Conservation (phyloP, 306 rosid species). For the Corylus americana region DNA sequence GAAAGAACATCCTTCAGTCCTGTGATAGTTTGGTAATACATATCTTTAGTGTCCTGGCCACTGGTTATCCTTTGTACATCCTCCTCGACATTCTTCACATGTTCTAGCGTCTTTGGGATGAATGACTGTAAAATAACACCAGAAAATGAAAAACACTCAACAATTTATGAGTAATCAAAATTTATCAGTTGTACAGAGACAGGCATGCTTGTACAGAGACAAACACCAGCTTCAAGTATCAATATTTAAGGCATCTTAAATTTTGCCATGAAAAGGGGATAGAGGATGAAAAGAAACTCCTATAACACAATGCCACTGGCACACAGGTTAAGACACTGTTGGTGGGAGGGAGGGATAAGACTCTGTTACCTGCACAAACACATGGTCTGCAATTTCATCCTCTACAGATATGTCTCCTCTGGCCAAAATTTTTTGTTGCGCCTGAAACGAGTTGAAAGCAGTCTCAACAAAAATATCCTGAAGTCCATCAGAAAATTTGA, state of each 20-base stretch:
- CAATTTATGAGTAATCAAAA: slow-evolving; percentile 1
- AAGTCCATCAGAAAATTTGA: slow-evolving; percentile 20
- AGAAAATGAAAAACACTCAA: background rate
- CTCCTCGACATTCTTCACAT: slow-evolving; percentile 74
- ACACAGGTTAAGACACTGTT: no score
- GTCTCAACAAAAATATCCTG: slow-evolving; percentile 8
- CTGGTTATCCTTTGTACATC: slow-evolving; percentile 69
- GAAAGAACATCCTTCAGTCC: slow-evolving; percentile 68
- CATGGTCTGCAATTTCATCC: slow-evolving; percentile 82
- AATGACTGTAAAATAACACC: slow-evolving; percentile 46
- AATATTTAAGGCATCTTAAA: background rate
- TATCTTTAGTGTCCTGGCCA: slow-evolving; percentile 67
- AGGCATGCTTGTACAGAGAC: background rate
- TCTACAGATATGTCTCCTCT: slow-evolving; percentile 71
- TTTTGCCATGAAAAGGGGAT: background rate
- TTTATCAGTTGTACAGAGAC: background rate
- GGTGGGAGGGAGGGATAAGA: no score
- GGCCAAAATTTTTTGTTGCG: slow-evolving; percentile 55
- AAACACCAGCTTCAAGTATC: slow-evolving; percentile 1
- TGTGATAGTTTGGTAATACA: slow-evolving; percentile 75
- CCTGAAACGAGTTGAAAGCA: slow-evolving; percentile 34
- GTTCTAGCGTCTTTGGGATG: slow-evolving; percentile 76
- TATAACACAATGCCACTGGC: slow-evolving; percentile 9
- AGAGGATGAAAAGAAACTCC: background rate
- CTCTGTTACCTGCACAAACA: slow-evolving; percentile 63